Base-by-base conservation (phyloP, 441 rosid genomes). In the Eutrema salsugineum region DNA sequence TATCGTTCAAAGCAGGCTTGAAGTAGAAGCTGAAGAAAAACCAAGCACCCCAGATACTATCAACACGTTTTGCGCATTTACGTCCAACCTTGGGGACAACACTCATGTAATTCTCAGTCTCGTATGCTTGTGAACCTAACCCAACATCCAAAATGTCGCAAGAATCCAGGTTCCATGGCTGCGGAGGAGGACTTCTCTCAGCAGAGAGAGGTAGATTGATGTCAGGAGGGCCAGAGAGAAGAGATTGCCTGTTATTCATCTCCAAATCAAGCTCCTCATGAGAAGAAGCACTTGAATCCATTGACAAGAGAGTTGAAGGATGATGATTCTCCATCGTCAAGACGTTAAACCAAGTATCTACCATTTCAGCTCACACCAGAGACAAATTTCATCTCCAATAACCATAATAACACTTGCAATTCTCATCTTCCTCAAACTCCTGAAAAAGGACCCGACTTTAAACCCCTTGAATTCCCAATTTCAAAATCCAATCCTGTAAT, bases 11-110 rank as follows among this genome's bases (percentile, higher is more conserved):
- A 3, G 82, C 87, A 48, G 93, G 93, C 83, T 79, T 88, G 68
- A 88, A 88, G 78, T 86, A 88, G 72, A 82, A 88, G 36, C 82
- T 86, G 70, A 88, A 88, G 84, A 88, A 88, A 46, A 86, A 86
- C 93, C 93, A 88, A 30, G 91, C 93, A 33, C 93, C 91, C 93
- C 93, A 88, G 5, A 81, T 79, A 24, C 93, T 84, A 64, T 88
- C 91, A 17, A 88, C 69, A 55, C 93, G 78, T 61, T 88, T 88
- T 0, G 83, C 85, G 19, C 82, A 84, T 76, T 86, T 88, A 3
- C 89, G 28, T 16, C 84, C 91, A 4, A 67, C 50, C 67, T 84
- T 88, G 6, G 89, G 85, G 53, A 71, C 73, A 43, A 75, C 78
- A 40, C 76, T 79, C 58, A 83, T 77, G 49, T 63, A 80, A 39